phyloP scores from a whole-genome alignment of 2,329 filamentous ascomycete species.

The Penicillium sp. region DNA sequence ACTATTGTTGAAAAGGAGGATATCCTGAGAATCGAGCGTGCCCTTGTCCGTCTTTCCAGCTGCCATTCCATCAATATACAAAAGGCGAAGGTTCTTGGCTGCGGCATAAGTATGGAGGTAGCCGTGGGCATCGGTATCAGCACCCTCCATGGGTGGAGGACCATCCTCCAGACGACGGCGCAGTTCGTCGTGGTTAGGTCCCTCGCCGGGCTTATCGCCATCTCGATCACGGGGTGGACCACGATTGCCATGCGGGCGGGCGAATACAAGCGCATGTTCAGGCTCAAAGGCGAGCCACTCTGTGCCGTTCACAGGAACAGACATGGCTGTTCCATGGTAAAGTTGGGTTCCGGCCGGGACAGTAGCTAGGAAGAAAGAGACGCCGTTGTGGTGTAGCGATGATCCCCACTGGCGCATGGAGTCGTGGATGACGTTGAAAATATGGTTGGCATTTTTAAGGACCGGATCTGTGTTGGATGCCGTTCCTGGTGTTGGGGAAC shows the following conservation, averaged over 20 bases:
- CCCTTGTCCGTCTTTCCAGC: constrained; percentile 67
- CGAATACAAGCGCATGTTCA: constrained; percentile 70
- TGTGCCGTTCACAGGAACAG: constrained; percentile 52
- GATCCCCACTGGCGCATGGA: constrained; percentile 75
- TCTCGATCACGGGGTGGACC: constrained; percentile 7
- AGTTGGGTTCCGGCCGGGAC: constrained; percentile 66
- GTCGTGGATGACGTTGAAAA: constrained; percentile 73
- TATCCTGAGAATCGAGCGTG: constrained; percentile 68
- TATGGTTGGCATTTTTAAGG: constrained; percentile 57
- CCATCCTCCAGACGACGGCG: constrained; percentile 5
- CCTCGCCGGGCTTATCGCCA: neutral
- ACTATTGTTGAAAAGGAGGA: constrained; percentile 53
- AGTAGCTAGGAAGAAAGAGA: constrained; percentile 67
- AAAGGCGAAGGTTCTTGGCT: constrained; percentile 57
- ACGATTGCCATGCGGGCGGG: constrained; percentile 31
- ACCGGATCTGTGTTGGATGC: neutral
- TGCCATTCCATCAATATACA: constrained; percentile 71
- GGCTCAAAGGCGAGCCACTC: constrained; percentile 79
- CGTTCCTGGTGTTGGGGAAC: constrained; percentile 34
- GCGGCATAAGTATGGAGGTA: constrained; percentile 69
- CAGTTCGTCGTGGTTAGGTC: constrained; percentile 6
- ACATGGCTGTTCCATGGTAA: constrained; percentile 62
- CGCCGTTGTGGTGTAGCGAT: constrained; percentile 72
- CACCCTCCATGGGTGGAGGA: neutral
- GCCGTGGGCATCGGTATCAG: constrained; percentile 38